phyloP scores from a whole-genome alignment of 2,329 filamentous ascomycete genomes.

The Nothophoma quercina region DNA sequence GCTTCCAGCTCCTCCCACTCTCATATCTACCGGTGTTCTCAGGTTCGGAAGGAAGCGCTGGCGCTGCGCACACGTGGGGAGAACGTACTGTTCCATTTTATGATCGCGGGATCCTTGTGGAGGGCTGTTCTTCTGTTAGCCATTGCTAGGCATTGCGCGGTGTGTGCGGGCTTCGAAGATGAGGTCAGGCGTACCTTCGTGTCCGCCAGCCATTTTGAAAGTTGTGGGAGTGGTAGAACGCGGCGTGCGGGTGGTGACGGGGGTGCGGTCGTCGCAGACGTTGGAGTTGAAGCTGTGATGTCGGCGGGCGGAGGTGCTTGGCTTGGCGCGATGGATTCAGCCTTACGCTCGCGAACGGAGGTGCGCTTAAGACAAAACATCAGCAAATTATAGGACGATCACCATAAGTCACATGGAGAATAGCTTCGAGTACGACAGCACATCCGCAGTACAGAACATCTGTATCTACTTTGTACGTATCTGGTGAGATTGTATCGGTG shows the following conservation, averaged over 20 bases:
- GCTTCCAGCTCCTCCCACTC: too few relatives aligned
- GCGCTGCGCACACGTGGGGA: conserved; percentile 48
- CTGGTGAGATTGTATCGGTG: neutral
- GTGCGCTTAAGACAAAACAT: neutral
- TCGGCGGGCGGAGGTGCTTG: conserved; percentile 23
- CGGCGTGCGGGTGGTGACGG: conserved; percentile 23
- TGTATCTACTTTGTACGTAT: too few relatives aligned
- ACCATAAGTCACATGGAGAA: too few relatives aligned
- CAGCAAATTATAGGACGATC: too few relatives aligned
- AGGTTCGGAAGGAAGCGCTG: conserved; percentile 21
- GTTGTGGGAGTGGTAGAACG: conserved; percentile 19
- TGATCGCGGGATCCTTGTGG: conserved; percentile 63
- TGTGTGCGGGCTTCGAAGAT: neutral
- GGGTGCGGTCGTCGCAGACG: conserved; percentile 16
- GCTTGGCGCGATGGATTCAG: conserved; percentile 26
- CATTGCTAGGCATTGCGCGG: conserved; percentile 23
- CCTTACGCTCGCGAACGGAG: conserved; percentile 2
- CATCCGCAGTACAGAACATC: too few relatives aligned
- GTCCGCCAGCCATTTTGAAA: conserved; percentile 41
- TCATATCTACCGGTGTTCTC: too few relatives aligned
- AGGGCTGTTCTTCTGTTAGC: conserved; percentile 52
- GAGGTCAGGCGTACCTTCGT: conserved; percentile 24
- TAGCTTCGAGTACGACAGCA: too few relatives aligned
- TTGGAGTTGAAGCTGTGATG: conserved; percentile 29
- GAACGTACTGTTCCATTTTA: conserved; percentile 61